Evolutionary conservation across 306 rosid genomes (phyloP).

Genomic region (Citrullus mucosospermus): DNA sequence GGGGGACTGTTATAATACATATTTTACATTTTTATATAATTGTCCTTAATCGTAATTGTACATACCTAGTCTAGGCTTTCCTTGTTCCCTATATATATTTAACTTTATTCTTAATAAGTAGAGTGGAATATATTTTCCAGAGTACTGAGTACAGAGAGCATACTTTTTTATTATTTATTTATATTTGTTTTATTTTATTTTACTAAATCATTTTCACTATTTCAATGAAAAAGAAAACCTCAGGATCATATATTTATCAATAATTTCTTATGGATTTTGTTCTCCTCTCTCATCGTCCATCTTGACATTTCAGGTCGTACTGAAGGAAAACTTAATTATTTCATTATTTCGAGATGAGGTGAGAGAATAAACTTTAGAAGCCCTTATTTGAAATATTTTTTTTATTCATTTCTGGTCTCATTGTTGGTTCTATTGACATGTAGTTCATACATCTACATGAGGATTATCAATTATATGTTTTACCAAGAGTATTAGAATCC

Average conservation of each 20-base stretch:
- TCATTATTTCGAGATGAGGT: slow-evolving; percentile 95
- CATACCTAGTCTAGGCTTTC: too few relatives aligned
- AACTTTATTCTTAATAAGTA: too few relatives aligned
- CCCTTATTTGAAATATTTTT: slow-evolving; percentile 14
- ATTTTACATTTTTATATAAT: too few relatives aligned
- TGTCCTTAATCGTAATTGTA: too few relatives aligned
- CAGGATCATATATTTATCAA: neutral
- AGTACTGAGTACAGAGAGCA: too few relatives aligned
- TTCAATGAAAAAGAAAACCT: neutral
- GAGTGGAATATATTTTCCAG: too few relatives aligned
- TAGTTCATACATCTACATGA: slow-evolving; percentile 84
- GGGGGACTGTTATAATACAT: too few relatives aligned
- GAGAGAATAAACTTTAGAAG: neutral
- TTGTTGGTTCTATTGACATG: slow-evolving; percentile 8
- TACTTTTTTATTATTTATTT: neutral
- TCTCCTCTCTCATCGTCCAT: neutral
- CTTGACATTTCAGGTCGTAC: slow-evolving; percentile 54
- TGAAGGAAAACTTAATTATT: slow-evolving; percentile 87
- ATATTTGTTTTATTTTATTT: neutral
- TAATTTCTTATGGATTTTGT: slow-evolving; percentile 8
- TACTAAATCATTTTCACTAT: neutral
- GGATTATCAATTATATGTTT: slow-evolving; percentile 81
- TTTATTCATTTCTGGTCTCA: slow-evolving; percentile 4
- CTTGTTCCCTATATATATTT: too few relatives aligned
- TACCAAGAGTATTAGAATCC: slow-evolving; percentile 89